Base-by-base conservation (phyloP, 73 alveolate genomes). In the Paramecium sexaurelia region DNA sequence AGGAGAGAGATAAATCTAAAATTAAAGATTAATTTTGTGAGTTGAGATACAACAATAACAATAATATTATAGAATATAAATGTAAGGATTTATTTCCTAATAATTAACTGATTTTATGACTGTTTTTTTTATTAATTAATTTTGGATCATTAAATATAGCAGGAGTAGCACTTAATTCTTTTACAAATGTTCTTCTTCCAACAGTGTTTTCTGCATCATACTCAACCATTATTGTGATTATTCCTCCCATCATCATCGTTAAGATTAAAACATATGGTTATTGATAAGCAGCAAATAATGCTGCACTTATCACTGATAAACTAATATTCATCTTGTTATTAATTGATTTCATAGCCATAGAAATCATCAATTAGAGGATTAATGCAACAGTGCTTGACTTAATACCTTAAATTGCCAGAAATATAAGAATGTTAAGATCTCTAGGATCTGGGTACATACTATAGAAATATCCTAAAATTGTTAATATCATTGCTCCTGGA, bases 161-260 rank as follows among this genome's bases (percentile, higher is more conserved):
- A 73, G 87, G 66, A 33, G 87, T 33, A 17, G 55, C 37, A 73
- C 24, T 19, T 15, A 33, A 24, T 15, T 73, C 55, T 9, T 73
- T 33, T 2, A 32, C 56, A 36, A 73, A 73, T 36, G 87, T 73
- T 33, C 87, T 73, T 39, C 87, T 73, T 10, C 87, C 87, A 3
- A 73, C 15, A 2, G 87, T 73, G 19, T 73, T 73, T 73, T 73
- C 87, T 73, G 55, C 55, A 73, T 73, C 87, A 73, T 73, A 73
- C 35, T 73, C 87, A 73, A 73, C 87, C 87, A 73, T 73, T 8
- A 73, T 36, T 33, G 55, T 36, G 2, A 73, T 73, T 8, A 73
- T 73, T 73, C 87, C 87, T 17, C 87, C 87, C 87, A 73, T 73
- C 57, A 33, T 39, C 87, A 73, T 73, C 0, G 57, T 73, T 8